Evolutionary conservation across 371 early-diverging fungal genomes (phyloP), one percentile per base, ranked within the genome.

Genomic region (Saksenaea vasiformis): DNA sequence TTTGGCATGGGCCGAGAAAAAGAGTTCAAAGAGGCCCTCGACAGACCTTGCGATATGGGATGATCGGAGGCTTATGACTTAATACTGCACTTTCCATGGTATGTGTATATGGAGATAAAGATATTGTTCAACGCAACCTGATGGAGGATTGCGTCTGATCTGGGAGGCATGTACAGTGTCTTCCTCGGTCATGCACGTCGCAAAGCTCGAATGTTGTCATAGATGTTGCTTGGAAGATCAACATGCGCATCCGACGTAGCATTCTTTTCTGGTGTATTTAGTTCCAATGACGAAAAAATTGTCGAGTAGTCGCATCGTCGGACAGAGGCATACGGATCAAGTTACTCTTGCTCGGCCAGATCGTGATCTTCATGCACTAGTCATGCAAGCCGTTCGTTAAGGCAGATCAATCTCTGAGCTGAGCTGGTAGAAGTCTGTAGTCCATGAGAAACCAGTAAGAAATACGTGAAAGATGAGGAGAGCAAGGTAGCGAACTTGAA

Each of bases 1-100:
- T 55, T 41, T 55, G 54, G 65, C 60, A 22, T 69, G 70, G 36
- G 64, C 59, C 36, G 64, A 64, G 19, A 64, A 64, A 39, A 68
- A 27, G 8, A 64, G 61, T 60, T 43, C 36, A 38, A 63, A 51
- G 34, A 64, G 64, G 31, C 53, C 55, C 36, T 58, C 54, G 19
- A 64, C 54, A 37, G 62, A 62, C 17, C 28, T 34, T 4, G 62
- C 60, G 31, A 55, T 62, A 8, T 44, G 34, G 44, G 27, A 53
- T 57, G 62, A 35, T 64, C 64, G 31, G 61, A 61, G 38, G 28
- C 53, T 57, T 64, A 51, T 39, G n/a, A 1, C 47, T 68, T 64
- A n/a, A 64, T 41, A 60, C 60, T 44, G 28, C 60, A 56, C 51
- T 54, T 65, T 22, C 68, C 68, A 64, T 64, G 61, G n/a, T 56